Base-by-base conservation (phyloP, 2,329 filamentous ascomycete genomes). In the Aspergillus sp. region DNA sequence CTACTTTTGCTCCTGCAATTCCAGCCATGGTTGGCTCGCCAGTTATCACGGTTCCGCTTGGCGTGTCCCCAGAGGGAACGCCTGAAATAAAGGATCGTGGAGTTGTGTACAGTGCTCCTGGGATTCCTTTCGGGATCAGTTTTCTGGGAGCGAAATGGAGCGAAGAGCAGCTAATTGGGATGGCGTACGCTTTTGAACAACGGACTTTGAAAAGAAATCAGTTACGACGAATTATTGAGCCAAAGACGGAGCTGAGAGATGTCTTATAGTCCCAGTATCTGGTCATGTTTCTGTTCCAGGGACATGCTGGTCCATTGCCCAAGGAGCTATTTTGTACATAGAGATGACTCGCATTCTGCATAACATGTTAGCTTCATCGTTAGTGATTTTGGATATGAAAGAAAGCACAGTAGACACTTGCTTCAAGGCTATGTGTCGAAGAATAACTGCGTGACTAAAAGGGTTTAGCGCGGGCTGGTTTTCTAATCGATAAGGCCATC, bases 181-280 rank as follows among this genome's bases (percentile, higher is more conserved):
- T 82, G 59, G 84, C 83, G 5, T 86, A 84, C 70, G 83, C 81
- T 3, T 86, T 81, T 64, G 84, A 88, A 69, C 80, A 85, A 68
- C 69, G 73, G 53, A 84, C 76, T 2, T 63, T 67, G 57, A 69
- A 74, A 9, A 67, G 80, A 43, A 56, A 64, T 37, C 71, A 70
- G 50, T 65, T 78, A 1, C 66, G 71, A 63, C 74, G 76, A 25
- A 75, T 76, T 52, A 55, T 80, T 9, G 56, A 67, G 54, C 77
- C 77, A 0, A 71, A 60, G 38, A 72, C 69, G n/a, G 75, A 79
- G 59, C 52, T 79, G 46, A 59, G 45, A 17, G 69, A 76, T 66
- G 63, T 76, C 9, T 44, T 44, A n/a, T 47, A 41, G 7, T n/a
- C 17, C 19, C 13, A 6, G 25, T 13, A 43, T 15, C 5, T 27